A percentile compares a stretch with the other conserved stretches of the same genome.
phyloP scores from a whole-genome alignment of 83 land plant species.

The Isoetes engelmannii region DNA sequence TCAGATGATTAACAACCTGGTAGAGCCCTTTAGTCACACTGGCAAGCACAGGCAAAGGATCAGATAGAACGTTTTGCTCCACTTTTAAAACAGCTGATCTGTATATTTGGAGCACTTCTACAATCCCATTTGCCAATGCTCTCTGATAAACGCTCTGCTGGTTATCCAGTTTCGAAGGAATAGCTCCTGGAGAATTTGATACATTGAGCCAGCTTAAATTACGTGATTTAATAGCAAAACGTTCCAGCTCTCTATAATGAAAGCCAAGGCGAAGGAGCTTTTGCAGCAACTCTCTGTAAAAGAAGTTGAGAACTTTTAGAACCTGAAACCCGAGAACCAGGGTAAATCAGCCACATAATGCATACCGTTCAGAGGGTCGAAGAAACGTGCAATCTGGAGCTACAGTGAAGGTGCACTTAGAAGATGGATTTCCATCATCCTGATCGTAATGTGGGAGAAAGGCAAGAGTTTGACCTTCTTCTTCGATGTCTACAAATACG shows the following conservation, averaged over 20 bases:
- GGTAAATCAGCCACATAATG: background rate
- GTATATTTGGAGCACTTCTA: slow-evolving; percentile 75
- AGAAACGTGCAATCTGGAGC: slow-evolving; percentile 36
- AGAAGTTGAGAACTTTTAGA: background rate
- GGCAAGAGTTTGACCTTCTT: slow-evolving; percentile 23
- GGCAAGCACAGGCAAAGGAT: slow-evolving; percentile 77
- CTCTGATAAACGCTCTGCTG: slow-evolving; percentile 66
- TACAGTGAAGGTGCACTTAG: slow-evolving; percentile 33
- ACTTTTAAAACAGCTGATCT: slow-evolving; percentile 88
- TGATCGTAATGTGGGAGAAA: slow-evolving; percentile 9
- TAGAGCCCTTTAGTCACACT: slow-evolving; percentile 79
- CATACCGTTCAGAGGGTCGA: slow-evolving; percentile 33
- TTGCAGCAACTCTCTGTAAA: slow-evolving; percentile 65
- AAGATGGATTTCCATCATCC: slow-evolving; percentile 4
- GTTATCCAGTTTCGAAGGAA: slow-evolving; percentile 22
- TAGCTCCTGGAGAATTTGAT: slow-evolving; percentile 21
- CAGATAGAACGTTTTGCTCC: slow-evolving; percentile 81
- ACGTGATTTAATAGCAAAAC: slow-evolving; percentile 59
- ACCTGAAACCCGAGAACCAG: too few relatives aligned
- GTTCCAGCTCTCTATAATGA: slow-evolving; percentile 80
- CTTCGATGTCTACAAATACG: slow-evolving; percentile 31
- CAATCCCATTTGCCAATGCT: slow-evolving; percentile 92
- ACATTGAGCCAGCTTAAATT: slow-evolving; percentile 66
- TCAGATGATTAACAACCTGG: slow-evolving; percentile 43
- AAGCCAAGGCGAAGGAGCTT: slow-evolving; percentile 70